Base-by-base conservation (phyloP, 2,329 filamentous ascomycete species). In the Helminthosporium solani region DNA sequence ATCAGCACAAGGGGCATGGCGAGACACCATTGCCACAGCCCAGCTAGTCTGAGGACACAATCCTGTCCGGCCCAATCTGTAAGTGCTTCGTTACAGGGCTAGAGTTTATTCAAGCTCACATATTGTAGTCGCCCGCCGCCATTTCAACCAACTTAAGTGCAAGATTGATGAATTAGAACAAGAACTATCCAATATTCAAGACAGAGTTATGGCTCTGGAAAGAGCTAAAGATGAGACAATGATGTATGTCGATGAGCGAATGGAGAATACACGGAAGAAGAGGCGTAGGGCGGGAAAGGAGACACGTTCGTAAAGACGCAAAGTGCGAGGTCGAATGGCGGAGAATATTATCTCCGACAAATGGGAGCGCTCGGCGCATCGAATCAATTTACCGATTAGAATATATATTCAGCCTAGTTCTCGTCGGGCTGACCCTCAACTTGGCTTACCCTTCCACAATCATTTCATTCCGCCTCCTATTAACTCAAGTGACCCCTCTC, bases 201-300 rank as follows among this genome's bases (percentile, higher is more conserved):
- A n/a, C n/a, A n/a, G n/a, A n/a, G n/a, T n/a, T n/a, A n/a, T n/a
- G n/a, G n/a, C n/a, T n/a, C n/a, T n/a, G n/a, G n/a, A n/a, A n/a
- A n/a, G n/a, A n/a, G n/a, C n/a, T n/a, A n/a, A n/a, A 42, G 40
- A 42, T 42, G 27, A 42, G 40, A 42, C 18, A 42, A 42, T 35
- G 18, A 42, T n/a, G 18, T 30, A 31, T 36, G 18, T 43, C n/a
- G n/a, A 19, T 27, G 15, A 42, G 28, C 27, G 18, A 31, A 25
- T 25, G 23, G 9, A 42, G 30, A 42, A 42, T 42, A 42, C 20
- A 33, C 31, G 31, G 25, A 42, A 42, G 23, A 40, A 28, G 23
- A 25, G 23, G 21, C 12, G 30, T 33, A 33, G 23, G 23, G 23
- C 23, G 23, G 23, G 23, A 25, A 25, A 25, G 23, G 23, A 25